phyloP scores from a whole-genome alignment of 2,329 filamentous ascomycete genomes.

The Penicillium decumbens region DNA sequence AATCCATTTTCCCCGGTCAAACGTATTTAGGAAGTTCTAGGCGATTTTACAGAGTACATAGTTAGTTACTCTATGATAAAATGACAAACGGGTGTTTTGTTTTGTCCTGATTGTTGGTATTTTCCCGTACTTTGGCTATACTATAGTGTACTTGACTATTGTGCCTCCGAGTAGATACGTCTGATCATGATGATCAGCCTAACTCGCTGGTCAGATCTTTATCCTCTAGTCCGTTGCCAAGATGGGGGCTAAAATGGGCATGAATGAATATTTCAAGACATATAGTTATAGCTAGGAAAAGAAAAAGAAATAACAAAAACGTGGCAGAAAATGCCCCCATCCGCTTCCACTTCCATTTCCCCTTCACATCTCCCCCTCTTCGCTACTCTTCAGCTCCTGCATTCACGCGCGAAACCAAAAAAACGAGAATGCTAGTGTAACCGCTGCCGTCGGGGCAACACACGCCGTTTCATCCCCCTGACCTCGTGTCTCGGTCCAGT shows the following conservation, averaged over 20 bases:
- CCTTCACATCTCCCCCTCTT: not conserved
- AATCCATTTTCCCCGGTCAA: not conserved
- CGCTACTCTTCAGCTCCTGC: slow-evolving; percentile 5
- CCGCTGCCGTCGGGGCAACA: slow-evolving; percentile 9
- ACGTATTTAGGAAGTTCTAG: slow-evolving; percentile 7
- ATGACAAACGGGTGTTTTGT: not conserved
- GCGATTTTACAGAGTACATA: not conserved
- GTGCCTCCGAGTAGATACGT: slow-evolving; percentile 5
- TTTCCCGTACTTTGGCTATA: not conserved
- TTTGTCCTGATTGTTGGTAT: not conserved
- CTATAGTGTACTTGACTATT: not conserved
- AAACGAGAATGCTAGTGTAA: slow-evolving; percentile 16
- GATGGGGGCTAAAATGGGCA: not conserved
- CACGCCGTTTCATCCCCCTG: slow-evolving; percentile 20
- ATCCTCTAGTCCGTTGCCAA: slow-evolving; percentile 26
- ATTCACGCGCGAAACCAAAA: slow-evolving; percentile 7
- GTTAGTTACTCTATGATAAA: no score
- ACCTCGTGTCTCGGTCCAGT: slow-evolving; percentile 21
- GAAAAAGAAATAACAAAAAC: slow-evolving; percentile 2
- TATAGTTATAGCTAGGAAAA: no score
- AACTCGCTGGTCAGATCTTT: slow-evolving; percentile 24
- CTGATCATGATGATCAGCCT: slow-evolving; percentile 11
- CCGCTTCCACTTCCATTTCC: no score
- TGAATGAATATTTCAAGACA: not conserved
- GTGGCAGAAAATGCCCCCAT: slow-evolving; percentile 1